phyloP scores from a whole-genome alignment of 306 rosid species.

The Carpinus fangiana region DNA sequence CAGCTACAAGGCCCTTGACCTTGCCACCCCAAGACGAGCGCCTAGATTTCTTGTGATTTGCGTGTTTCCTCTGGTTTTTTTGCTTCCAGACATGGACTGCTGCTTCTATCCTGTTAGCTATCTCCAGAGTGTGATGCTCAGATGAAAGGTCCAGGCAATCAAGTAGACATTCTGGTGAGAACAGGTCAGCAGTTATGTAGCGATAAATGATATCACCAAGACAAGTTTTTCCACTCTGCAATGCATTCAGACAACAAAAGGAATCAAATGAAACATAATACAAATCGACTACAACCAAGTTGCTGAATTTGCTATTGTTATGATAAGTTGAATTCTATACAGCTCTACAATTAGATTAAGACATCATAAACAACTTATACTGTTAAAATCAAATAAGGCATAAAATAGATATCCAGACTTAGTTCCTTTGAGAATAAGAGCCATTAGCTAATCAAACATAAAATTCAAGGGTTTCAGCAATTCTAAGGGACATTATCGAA shows the following conservation, averaged over 20 bases:
- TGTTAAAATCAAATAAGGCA: not conserved
- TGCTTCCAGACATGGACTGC: constrained; percentile 78
- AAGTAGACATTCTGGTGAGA: constrained; percentile 73
- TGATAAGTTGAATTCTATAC: not conserved
- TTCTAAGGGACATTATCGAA: not conserved
- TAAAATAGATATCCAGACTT: not conserved
- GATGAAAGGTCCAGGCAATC: constrained; percentile 91
- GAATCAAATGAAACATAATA: not conserved
- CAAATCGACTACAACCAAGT: not conserved
- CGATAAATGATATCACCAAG: constrained; percentile 85
- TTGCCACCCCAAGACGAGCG: constrained; percentile 91
- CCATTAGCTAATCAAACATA: not conserved
- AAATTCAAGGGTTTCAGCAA: not conserved
- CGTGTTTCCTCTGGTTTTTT: constrained; percentile 63
- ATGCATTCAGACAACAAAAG: constrained; percentile 17
- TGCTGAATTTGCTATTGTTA: not conserved
- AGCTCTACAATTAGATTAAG: not conserved
- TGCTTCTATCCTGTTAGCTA: constrained; percentile 88
- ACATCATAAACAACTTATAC: not conserved
- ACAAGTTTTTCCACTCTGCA: constrained; percentile 88
- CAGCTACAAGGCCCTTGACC: constrained; percentile 82
- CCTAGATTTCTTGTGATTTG: constrained; percentile 47
- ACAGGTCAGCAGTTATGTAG: constrained; percentile 65
- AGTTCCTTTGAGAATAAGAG: not conserved
- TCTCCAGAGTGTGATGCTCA: constrained; percentile 79